A percentile compares a stretch with the other conserved stretches of the same genome.
phyloP scores from a whole-genome alignment of 2,329 filamentous ascomycete genomes.

The Didymella sp. region DNA sequence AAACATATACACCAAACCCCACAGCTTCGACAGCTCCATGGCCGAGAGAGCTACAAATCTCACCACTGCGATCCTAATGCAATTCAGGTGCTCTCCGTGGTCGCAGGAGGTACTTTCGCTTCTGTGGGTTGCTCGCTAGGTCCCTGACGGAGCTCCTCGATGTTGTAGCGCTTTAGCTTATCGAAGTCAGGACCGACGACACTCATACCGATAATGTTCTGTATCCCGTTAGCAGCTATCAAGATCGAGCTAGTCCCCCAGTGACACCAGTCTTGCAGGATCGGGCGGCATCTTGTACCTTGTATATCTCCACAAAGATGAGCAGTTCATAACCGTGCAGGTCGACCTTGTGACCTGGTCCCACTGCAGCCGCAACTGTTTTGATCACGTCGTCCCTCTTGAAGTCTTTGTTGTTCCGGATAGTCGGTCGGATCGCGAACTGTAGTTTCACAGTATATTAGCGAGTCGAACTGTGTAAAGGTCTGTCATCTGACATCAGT shows the following conservation, averaged over 20 bases:
- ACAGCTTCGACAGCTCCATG: background rate
- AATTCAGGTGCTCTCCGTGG: constrained; percentile 1
- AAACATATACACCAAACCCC: background rate
- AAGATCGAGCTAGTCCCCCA: constrained; percentile 8
- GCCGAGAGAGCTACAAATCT: background rate
- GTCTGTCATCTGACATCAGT: constrained; percentile 16
- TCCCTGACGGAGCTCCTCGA: constrained; percentile 73
- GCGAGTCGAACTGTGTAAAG: constrained; percentile 19
- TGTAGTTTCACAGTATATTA: constrained; percentile 48
- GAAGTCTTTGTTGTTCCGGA: constrained; percentile 74
- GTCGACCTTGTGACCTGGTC: constrained; percentile 75
- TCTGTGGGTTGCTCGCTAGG: constrained; percentile 27
- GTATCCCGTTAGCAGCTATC: constrained; percentile 30
- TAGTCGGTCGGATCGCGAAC: constrained; percentile 85
- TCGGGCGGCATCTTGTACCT: constrained; percentile 61
- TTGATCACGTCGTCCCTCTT: constrained; percentile 74
- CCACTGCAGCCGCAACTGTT: constrained; percentile 70
- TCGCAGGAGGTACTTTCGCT: background rate
- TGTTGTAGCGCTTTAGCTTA: constrained; percentile 75
- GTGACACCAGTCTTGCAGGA: constrained; percentile 10
- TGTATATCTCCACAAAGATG: constrained; percentile 80
- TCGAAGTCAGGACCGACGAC: constrained; percentile 80
- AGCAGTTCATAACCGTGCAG: constrained; percentile 79
- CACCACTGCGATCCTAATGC: background rate
- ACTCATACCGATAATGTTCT: constrained; percentile 80